Percentiles rank a stretch among this genome's conserved stretches.
Evolutionary conservation across 2,329 filamentous ascomycete genomes (phyloP).

Genomic region (Macroventuria anomochaeta): DNA sequence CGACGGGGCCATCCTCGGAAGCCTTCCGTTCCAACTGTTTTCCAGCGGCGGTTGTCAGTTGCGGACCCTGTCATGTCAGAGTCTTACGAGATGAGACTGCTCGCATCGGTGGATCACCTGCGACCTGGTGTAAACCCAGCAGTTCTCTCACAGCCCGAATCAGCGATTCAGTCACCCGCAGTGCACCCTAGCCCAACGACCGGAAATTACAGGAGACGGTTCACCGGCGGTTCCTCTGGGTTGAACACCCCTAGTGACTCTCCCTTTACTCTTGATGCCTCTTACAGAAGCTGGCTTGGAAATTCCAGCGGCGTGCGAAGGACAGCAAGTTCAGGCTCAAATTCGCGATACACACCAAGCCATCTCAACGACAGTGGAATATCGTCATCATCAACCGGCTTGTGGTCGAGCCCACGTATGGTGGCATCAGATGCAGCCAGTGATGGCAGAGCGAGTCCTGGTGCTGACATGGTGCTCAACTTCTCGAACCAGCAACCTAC

Average conservation of each 20-base stretch:
- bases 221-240: constrained; percentile 26
- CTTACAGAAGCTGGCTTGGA: constrained; percentile 43
- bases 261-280: constrained; percentile 38
- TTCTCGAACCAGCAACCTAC: constrained; percentile 37
- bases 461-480: constrained; percentile 44
- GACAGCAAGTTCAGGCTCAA: constrained; percentile 43
- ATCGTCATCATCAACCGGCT: constrained; percentile 39
- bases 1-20: constrained; percentile 37
- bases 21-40: constrained; percentile 28
- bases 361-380: constrained; percentile 26
- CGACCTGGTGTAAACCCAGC: constrained; percentile 58
- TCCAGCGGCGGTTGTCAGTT: constrained; percentile 49
- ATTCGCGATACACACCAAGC: constrained; percentile 29
- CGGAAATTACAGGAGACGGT: constrained; percentile 28
- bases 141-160: constrained; percentile 27
- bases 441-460: constrained; percentile 33
- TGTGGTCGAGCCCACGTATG: constrained; percentile 49
- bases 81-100: constrained; percentile 74
- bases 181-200: constrained; percentile 37
- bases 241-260: constrained; percentile 39
- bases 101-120: constrained; percentile 78
- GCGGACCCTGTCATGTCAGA: constrained; percentile 57
- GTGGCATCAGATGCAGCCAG: constrained; percentile 24
- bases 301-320: constrained; percentile 51
- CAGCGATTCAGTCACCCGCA: constrained; percentile 41